phyloP scores from a whole-genome alignment of 2,329 filamentous ascomycete species.

The Aspergillus pseudotamarii region DNA sequence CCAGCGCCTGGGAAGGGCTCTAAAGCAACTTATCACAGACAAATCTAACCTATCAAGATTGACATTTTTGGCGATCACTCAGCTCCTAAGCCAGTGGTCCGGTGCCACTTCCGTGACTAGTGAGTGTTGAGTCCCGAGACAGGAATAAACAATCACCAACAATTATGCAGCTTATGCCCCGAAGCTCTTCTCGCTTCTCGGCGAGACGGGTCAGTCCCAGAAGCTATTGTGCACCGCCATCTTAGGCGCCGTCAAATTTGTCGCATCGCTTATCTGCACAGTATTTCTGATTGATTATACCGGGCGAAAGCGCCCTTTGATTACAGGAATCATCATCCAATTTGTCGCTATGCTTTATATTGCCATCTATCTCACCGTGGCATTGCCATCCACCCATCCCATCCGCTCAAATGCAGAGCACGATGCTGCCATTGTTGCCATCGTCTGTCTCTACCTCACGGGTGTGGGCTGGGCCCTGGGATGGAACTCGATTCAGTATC shows the following conservation, averaged over 20 bases:
- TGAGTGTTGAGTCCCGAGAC: background rate
- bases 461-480: conserved; percentile 52
- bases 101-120: conserved; percentile 73
- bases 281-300: conserved; percentile 76
- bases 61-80: conserved; percentile 65
- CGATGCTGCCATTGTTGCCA: conserved; percentile 36
- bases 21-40: conserved; percentile 54
- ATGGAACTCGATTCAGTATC: conserved; percentile 51
- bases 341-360: conserved; percentile 58
- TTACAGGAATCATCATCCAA: conserved; percentile 53
- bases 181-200: conserved; percentile 70
- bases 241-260: conserved; percentile 73
- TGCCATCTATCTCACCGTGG: conserved; percentile 51
- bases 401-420: conserved; percentile 17
- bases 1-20: background rate
- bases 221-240: conserved; percentile 72
- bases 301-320: conserved; percentile 64
- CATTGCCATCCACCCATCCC: conserved; percentile 31
- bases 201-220: conserved; percentile 66
- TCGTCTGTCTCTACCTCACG: conserved; percentile 49
- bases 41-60: conserved; percentile 71
- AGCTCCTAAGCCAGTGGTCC: conserved; percentile 72
- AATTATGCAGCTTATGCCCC: conserved; percentile 62
- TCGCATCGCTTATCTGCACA: conserved; percentile 66
- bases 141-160: background rate